These are phyloP conservation scores for Magnaporthiopsis rhizophila DNA, from an alignment of 2,329 filamentous ascomycete species.

Conservation along the genomic window DNA sequence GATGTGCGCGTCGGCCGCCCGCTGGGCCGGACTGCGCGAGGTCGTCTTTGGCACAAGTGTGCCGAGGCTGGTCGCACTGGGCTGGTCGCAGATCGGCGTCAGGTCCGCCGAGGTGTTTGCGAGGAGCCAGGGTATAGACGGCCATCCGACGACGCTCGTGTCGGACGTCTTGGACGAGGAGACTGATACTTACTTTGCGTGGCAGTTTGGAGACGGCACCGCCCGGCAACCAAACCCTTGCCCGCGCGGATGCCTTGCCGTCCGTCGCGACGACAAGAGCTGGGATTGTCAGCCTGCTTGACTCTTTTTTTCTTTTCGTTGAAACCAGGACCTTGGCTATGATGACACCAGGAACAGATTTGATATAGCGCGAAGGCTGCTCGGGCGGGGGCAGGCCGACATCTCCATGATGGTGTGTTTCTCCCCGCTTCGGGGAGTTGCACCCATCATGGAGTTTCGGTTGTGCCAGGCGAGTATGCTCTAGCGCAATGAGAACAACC, in stretches of 20 bases:
- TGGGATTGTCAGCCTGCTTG: neutral
- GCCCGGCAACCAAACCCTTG: neutral
- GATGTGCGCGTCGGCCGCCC: conserved; percentile 50
- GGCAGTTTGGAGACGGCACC: conserved; percentile 32
- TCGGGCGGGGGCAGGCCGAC: too few relatives aligned
- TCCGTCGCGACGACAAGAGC: too few relatives aligned
- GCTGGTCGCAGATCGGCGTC: conserved; percentile 44
- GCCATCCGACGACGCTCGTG: conserved; percentile 28
- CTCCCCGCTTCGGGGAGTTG: too few relatives aligned
- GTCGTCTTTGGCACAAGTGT: conserved; percentile 47
- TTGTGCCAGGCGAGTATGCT: too few relatives aligned
- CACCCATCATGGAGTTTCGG: too few relatives aligned
- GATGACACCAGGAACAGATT: too few relatives aligned
- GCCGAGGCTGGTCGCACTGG: conserved; percentile 32
- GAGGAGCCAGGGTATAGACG: conserved; percentile 28
- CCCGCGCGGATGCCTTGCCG: neutral
- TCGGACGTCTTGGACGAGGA: conserved; percentile 39
- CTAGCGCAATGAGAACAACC: too few relatives aligned
- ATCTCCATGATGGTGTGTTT: too few relatives aligned
- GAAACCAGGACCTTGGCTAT: too few relatives aligned
- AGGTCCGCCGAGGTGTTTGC: conserved; percentile 36
- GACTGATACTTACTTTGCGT: conserved; percentile 44
- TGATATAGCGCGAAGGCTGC: too few relatives aligned
- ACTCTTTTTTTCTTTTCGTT: neutral
- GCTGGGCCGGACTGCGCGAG: conserved; percentile 47